A percentile compares a stretch with the other conserved stretches of the same genome.
Conservation (phyloP, 192 early-diverging fungal species). For the Dissophora ornata region DNA sequence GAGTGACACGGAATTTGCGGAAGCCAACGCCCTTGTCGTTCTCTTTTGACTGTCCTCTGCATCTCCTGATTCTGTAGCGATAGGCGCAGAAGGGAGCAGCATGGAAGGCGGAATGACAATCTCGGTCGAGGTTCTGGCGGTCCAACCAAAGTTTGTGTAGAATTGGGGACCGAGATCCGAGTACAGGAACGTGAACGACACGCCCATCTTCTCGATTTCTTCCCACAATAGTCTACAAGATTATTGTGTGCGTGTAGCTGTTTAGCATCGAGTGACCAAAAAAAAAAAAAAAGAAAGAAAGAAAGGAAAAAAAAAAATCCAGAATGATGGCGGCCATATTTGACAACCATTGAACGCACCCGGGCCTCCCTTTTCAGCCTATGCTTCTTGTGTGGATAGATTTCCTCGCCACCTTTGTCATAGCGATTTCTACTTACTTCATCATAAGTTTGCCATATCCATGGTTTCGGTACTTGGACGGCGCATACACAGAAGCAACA, state of each 20-base stretch:
- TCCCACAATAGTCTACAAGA: constrained; percentile 37
- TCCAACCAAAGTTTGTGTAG: constrained; percentile 40
- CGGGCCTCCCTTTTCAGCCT: too few relatives aligned
- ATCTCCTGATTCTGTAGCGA: too few relatives aligned
- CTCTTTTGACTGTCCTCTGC: not conserved
- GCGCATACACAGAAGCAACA: constrained; percentile 37
- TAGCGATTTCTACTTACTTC: constrained; percentile 32
- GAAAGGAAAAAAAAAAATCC: not conserved
- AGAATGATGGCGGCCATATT: constrained; percentile 22
- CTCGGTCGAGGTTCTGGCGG: constrained; percentile 17
- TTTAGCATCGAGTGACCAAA: too few relatives aligned
- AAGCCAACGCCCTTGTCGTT: not conserved
- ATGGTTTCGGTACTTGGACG: constrained; percentile 31
- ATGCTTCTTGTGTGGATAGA: too few relatives aligned
- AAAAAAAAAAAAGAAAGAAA: too few relatives aligned
- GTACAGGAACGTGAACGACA: constrained; percentile 36
- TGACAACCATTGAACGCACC: too few relatives aligned
- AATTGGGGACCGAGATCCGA: constrained; percentile 39
- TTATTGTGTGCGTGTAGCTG: too few relatives aligned
- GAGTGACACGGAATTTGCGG: not conserved
- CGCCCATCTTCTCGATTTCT: constrained; percentile 18
- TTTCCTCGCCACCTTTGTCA: too few relatives aligned
- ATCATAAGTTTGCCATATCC: constrained; percentile 41
- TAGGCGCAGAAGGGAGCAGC: constrained; percentile 9
- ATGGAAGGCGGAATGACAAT: constrained; percentile 18